Base-by-base conservation (phyloP, 2,329 filamentous ascomycete genomes). In the Xylaria arbuscula region DNA sequence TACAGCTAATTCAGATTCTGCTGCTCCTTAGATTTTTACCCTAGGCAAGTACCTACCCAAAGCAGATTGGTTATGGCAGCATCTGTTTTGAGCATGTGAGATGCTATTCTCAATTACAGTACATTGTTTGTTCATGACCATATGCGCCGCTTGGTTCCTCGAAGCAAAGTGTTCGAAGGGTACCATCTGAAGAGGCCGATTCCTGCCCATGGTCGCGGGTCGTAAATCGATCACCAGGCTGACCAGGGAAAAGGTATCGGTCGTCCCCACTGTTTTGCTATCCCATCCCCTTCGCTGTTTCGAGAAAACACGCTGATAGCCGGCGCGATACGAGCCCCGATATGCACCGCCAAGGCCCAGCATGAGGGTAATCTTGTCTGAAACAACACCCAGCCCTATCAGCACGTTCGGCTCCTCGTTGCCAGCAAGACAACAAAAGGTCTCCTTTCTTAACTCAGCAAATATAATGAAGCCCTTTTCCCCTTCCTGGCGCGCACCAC, bases 331-430 rank as follows among this genome's bases (percentile, higher is more conserved):
- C 38, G 56, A 53, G 47, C 51, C 51, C 17, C 15, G n/a, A 3
- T 38, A 40, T 48, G 66, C n/a, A 42, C 22, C 34, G 61, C 62
- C 63, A 63, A 63, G 59, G 19, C 64, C 68, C 68, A 72, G 73
- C 72, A 73, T 73, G 45, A 75, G 69, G 66, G 66, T 68, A 71
- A 74, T 75, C 68, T 72, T 68, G 64, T 75, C 72, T 75, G 74
- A 75, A 75, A 75, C 74, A 70, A 22, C 51, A 71, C 69, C 68
- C 71, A 72, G 72, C 73, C 74, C 68, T 70, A 68, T 68, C 70
- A 69, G 67, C 47, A 59, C 19, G 42, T 48, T 22, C n/a, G 24
- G 45, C 22, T 19, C 28, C 53, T 68, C 32, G 17, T 19, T 56
- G 47, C 24, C 9, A 57, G 51, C 36, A n/a, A 60, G 34, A 36